Evolutionary conservation across 257 asterid genomes (phyloP).

Genomic region (Solanum chmielewskii): DNA sequence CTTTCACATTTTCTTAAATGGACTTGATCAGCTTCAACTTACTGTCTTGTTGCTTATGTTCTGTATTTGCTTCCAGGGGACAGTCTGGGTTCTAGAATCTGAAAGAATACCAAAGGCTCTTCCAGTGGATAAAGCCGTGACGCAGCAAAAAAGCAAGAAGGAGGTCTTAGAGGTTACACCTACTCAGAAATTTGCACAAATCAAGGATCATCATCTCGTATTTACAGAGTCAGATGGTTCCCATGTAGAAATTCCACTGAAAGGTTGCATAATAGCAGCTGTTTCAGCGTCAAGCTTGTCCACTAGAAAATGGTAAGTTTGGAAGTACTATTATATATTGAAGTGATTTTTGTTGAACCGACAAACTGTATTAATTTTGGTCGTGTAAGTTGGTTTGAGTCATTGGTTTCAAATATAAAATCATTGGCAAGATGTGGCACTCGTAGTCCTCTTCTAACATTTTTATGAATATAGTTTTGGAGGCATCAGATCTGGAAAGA

Average conservation of each 20-base stretch:
- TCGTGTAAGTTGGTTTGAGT: background rate
- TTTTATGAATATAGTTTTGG: background rate
- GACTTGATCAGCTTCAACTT: background rate
- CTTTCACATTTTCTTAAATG: background rate
- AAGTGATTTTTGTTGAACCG: background rate
- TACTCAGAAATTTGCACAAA: slow-evolving; percentile 48
- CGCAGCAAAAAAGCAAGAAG: slow-evolving; percentile 51
- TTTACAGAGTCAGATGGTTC: slow-evolving; percentile 59
- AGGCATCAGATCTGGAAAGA: background rate
- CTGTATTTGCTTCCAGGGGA: slow-evolving; percentile 33
- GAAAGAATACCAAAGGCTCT: slow-evolving; percentile 46
- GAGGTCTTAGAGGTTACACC: slow-evolving; percentile 72
- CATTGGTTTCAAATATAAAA: background rate
- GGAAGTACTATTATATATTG: background rate
- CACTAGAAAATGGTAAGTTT: slow-evolving; percentile 67
- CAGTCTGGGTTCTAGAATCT: slow-evolving; percentile 66
- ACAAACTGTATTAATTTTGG: slow-evolving; percentile 10
- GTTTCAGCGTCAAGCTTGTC: slow-evolving; percentile 74
- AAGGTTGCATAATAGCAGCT: slow-evolving; percentile 61
- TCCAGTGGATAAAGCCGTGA: slow-evolving; percentile 29
- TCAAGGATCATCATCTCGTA: slow-evolving; percentile 48
- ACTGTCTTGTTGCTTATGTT: background rate
- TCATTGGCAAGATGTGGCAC: background rate
- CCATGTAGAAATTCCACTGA: slow-evolving; percentile 43
- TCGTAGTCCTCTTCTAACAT: background rate